phyloP scores from a whole-genome alignment of 345 rosid genomes.

The Boechera divaricarpa region DNA sequence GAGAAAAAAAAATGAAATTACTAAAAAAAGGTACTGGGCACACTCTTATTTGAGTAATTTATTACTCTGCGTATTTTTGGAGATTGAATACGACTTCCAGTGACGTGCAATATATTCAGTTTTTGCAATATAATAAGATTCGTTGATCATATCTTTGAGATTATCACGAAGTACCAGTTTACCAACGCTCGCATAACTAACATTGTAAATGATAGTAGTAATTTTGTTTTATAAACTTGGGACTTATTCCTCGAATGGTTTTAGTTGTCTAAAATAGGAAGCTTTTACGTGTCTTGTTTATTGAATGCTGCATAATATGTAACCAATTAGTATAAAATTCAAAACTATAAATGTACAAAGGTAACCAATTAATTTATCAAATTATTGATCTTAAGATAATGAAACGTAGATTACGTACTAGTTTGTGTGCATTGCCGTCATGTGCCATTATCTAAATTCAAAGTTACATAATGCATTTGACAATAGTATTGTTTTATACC shows the following conservation, averaged over 20 bases:
- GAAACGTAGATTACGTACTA: no score
- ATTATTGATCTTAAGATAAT: no score
- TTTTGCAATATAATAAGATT: neutral
- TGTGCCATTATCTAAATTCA: neutral
- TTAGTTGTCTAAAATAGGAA: no score
- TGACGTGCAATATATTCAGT: neutral
- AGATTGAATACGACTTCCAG: neutral
- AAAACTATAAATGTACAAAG: no score
- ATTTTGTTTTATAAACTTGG: no score
- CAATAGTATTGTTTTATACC: no score
- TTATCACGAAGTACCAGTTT: no score
- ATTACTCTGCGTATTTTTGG: neutral
- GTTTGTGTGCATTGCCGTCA: neutral
- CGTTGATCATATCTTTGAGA: neutral
- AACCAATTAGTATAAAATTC: no score
- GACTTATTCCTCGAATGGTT: no score
- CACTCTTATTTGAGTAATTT: conserved; percentile 10
- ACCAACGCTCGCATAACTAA: no score
- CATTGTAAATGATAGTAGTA: no score
- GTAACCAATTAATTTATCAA: no score
- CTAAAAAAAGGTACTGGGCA: neutral
- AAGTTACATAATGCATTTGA: neutral
- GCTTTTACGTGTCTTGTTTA: neutral
- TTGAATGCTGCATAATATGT: neutral
- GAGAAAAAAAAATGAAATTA: neutral